phyloP scores from a whole-genome alignment of 768 basidiomycete species.

The Scleroderma citrinum region DNA sequence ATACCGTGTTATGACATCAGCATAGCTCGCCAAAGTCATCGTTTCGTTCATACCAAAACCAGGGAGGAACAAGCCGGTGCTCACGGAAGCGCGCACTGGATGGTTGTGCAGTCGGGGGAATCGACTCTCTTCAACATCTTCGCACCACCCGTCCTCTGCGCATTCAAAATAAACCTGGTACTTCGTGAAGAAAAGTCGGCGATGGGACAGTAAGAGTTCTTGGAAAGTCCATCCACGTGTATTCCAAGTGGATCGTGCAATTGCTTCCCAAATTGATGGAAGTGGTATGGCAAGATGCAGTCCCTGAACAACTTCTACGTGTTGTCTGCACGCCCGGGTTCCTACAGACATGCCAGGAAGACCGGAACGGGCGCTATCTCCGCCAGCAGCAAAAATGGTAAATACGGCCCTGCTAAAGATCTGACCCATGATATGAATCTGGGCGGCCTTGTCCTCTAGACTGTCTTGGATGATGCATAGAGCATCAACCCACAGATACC shows the following conservation, averaged over 20 bases:
- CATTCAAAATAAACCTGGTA: slow-evolving; percentile 21
- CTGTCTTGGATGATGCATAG: slow-evolving; percentile 21
- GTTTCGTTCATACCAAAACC: neutral
- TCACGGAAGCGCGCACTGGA: no score
- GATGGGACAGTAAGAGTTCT: slow-evolving; percentile 15
- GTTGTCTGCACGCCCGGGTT: slow-evolving; percentile 11
- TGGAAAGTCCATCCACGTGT: slow-evolving; percentile 22
- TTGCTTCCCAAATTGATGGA: slow-evolving; percentile 5
- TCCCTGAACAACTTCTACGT: slow-evolving; percentile 15
- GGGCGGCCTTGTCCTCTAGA: slow-evolving; percentile 10
- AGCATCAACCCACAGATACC: slow-evolving; percentile 21
- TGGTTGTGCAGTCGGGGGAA: neutral
- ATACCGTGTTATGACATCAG: slow-evolving; percentile 7
- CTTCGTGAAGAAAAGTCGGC: slow-evolving; percentile 16
- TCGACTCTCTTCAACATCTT: slow-evolving; percentile 8
- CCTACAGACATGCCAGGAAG: slow-evolving; percentile 10
- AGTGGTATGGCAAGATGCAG: slow-evolving; percentile 18
- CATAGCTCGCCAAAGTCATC: neutral
- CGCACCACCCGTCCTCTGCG: slow-evolving; percentile 15
- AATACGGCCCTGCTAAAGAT: slow-evolving; percentile 15
- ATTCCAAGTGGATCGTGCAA: slow-evolving; percentile 9
- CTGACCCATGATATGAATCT: slow-evolving; percentile 15
- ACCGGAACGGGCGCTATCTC: slow-evolving; percentile 4
- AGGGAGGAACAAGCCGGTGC: neutral
- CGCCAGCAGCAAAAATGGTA: slow-evolving; percentile 15